Evolutionary conservation across 495 filamentous ascomycete species (phyloP), one percentile per base, ranked within the genome.

Genomic region (Margaritispora aquatica): DNA sequence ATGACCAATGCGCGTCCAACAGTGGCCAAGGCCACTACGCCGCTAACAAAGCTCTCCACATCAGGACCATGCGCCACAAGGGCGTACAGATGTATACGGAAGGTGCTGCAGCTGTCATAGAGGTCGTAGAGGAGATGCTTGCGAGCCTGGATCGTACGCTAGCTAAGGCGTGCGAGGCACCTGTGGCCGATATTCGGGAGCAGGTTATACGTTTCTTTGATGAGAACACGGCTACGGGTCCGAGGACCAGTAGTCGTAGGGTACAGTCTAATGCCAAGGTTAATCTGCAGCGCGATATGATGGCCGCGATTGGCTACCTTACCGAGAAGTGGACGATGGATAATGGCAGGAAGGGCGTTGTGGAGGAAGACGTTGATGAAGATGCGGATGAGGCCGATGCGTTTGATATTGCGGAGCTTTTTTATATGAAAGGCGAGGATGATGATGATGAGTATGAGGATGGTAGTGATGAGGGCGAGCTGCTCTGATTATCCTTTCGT

Each of bases 171-270:
- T 26, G n/a, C 23, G n/a, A 7, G 20, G 31, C 15, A 11, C 50
- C 13, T 34, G n/a, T 19, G 20, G 31, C 11, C 1, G 20, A 26
- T 22, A 52, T 58, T n/a, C 46, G 31, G 20, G 51, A 60, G 20
- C 24, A 55, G 11, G 48, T 57, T 13, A 22, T 17, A 13, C 47
- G 8, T 21, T 57, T 62, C 36, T 61, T 55, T 34, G 58, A 61
- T 7, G 23, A 49, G 20, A 55, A 55, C 52, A 53, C 20, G 5
- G 17, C 29, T 20, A 31, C 19, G 1, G 31, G 57, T 15, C 17
- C 1, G 4, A 48, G 57, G 1, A 11, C n/a, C 17, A 51, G 55
- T 51, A n/a, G 5, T 46, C 47, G 57, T 2, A 52, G 26, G 26
- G 57, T 53, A 1, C 13, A 20, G 1, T 53, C 57, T 2, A 52